A percentile compares a stretch with the other conserved stretches of the same genome.
phyloP scores from a whole-genome alignment of 2,329 filamentous ascomycete species.

The Ophiognomonia clavigignenti-juglandacearum region DNA sequence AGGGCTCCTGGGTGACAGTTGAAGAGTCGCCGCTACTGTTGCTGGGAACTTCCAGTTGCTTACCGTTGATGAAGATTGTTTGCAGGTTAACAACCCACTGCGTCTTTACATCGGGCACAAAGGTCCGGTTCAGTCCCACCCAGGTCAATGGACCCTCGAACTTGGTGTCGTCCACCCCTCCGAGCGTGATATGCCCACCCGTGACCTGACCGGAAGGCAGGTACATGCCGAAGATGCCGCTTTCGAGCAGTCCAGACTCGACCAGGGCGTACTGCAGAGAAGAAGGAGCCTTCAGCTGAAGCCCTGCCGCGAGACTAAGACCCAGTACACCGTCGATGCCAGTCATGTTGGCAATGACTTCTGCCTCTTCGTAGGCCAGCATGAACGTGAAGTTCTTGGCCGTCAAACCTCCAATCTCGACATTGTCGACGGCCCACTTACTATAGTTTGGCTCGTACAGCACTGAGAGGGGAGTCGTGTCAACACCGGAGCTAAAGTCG shows the following conservation, averaged over 20 bases:
- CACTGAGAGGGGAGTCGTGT: constrained; percentile 9
- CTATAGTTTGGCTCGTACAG: constrained; percentile 1
- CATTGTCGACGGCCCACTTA: constrained; percentile 4
- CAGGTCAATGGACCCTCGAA: constrained; percentile 21
- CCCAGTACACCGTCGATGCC: constrained; percentile 15
- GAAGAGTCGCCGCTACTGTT: constrained; percentile 9
- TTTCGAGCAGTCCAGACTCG: constrained; percentile 19
- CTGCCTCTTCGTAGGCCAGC: constrained; percentile 10
- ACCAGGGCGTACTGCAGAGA: constrained; percentile 25
- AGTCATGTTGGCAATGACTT: constrained; percentile 1
- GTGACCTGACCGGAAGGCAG: constrained; percentile 18
- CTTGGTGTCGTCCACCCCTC: constrained; percentile 23
- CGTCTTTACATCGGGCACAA: constrained; percentile 7
- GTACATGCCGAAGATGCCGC: constrained; percentile 24
- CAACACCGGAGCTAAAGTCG: constrained; percentile 8
- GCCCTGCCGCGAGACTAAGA: constrained; percentile 1
- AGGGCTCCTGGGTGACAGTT: not conserved
- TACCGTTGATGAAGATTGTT: constrained; percentile 21
- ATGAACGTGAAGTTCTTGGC: constrained; percentile 1
- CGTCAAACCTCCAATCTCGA: constrained; percentile 4
- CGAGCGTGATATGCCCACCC: constrained; percentile 25
- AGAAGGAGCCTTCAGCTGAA: not conserved
- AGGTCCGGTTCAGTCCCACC: constrained; percentile 17
- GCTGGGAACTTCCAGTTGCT: constrained; percentile 11
- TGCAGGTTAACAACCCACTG: constrained; percentile 22